These are phyloP conservation scores for Salix caprea DNA, from an alignment of 345 rosid species.

Conservation along the genomic window DNA sequence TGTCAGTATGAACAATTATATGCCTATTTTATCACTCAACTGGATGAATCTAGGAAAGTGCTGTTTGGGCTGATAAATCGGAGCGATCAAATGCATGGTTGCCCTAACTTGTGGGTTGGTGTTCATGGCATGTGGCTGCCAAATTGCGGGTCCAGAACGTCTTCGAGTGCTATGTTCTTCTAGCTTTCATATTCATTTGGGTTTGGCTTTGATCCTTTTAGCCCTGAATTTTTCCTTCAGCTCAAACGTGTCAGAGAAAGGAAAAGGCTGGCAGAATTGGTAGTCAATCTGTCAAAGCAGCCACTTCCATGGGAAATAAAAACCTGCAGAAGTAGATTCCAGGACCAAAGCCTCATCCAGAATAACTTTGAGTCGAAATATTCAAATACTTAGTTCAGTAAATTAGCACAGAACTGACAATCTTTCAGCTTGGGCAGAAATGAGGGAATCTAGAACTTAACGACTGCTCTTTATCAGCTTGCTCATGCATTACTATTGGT, in stretches of 20 bases:
- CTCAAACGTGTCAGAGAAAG: neutral
- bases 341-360: neutral
- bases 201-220: neutral
- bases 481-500: neutral
- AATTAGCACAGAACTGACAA: neutral
- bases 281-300: neutral
- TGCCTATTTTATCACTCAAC: too few species aligned
- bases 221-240: neutral
- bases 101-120: too few species aligned
- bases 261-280: neutral
- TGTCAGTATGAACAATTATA: too few species aligned
- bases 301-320: neutral
- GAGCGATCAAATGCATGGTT: too few species aligned
- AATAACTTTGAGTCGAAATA: neutral
- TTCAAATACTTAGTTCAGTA: neutral
- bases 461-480: neutral
- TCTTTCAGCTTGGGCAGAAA: neutral
- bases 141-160: too few species aligned
- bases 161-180: too few species aligned
- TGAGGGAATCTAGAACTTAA: neutral
- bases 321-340: neutral
- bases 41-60: too few species aligned
- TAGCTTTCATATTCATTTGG: neutral
- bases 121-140: too few species aligned
- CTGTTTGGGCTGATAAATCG: too few species aligned